phyloP scores from a whole-genome alignment of 164 flowering plant species.

The Euptelea pleiosperma region DNA sequence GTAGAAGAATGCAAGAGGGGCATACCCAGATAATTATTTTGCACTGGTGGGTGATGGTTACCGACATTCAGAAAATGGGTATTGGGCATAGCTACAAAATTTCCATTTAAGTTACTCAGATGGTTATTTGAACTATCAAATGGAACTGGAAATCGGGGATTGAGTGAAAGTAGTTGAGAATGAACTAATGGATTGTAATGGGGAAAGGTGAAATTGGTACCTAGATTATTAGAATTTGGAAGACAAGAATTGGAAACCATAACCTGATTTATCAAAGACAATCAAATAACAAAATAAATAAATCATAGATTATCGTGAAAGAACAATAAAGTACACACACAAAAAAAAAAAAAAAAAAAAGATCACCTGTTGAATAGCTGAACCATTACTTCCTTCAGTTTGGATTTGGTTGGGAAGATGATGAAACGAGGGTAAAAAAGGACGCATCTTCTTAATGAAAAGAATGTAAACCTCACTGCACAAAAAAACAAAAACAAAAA shows the following conservation, averaged over 20 bases:
- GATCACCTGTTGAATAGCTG: conserved; percentile 12
- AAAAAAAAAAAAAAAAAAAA: not conserved
- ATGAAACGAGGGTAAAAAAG: conserved; percentile 8
- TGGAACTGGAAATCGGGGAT: conserved; percentile 2
- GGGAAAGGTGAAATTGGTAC: conserved; percentile 8
- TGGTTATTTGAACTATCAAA: not conserved
- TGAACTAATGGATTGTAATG: conserved; percentile 2
- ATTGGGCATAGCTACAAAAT: not conserved
- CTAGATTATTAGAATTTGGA: conserved; percentile 1
- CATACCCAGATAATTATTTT: conserved; percentile 9
- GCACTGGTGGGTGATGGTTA: conserved; percentile 2
- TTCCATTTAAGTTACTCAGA: conserved; percentile 5
- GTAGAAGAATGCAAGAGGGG: not conserved
- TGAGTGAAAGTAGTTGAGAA: not conserved
- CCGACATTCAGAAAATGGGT: conserved; percentile 7
- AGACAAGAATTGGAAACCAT: conserved; percentile 6
- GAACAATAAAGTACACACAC: too few relatives aligned
- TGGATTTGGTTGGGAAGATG: conserved; percentile 14
- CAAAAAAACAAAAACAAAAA: too few relatives aligned
- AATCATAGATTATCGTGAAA: not conserved
- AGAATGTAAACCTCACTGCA: not conserved
- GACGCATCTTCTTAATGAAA: not conserved
- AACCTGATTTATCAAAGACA: conserved; percentile 11
- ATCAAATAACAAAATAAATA: not conserved
- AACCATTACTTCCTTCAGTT: conserved; percentile 9